phyloP scores from a whole-genome alignment of 805 yeast species.

The Kazachstania psychrophila region DNA sequence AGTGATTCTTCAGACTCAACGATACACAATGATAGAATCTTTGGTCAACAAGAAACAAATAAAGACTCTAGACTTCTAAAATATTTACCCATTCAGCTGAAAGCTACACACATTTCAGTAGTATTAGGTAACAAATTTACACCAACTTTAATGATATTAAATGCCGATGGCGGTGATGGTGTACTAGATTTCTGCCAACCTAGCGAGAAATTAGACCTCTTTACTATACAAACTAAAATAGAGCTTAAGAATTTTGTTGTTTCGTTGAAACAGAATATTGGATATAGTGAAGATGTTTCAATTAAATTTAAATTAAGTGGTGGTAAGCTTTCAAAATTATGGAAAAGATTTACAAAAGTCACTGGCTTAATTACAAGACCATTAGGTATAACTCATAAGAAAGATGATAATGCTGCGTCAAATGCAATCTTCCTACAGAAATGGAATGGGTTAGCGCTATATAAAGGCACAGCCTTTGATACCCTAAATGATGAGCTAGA shows the following conservation, averaged over 20 bases:
- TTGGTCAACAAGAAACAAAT: conserved; percentile 9
- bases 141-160: conserved; percentile 57
- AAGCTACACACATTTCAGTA: conserved; percentile 56
- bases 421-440: conserved; percentile 21
- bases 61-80: conserved; percentile 16
- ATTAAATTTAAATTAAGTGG: conserved; percentile 14
- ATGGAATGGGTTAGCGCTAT: conserved; percentile 78
- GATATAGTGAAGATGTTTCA: conserved; percentile 38
- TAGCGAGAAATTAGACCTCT: conserved; percentile 47
- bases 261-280: conserved; percentile 60
- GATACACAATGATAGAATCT: conserved; percentile 15
- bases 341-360: conserved; percentile 15
- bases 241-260: conserved; percentile 46
- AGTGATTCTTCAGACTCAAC: conserved; percentile 2
- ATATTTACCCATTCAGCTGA: conserved; percentile 54
- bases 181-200: conserved; percentile 45
- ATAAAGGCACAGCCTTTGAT: conserved; percentile 36
- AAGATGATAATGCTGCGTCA: conserved; percentile 5
- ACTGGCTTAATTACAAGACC: conserved; percentile 8
- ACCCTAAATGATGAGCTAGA: conserved; percentile 26
- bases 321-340: conserved; percentile 16
- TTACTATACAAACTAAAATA: conserved; percentile 38
- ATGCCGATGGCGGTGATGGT: conserved; percentile 48
- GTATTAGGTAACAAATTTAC: conserved; percentile 76
- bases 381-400: conserved; percentile 2